Evolutionary conservation across 208 protist genomes (phyloP).

Genomic region (Leptomonas seymouri): DNA sequence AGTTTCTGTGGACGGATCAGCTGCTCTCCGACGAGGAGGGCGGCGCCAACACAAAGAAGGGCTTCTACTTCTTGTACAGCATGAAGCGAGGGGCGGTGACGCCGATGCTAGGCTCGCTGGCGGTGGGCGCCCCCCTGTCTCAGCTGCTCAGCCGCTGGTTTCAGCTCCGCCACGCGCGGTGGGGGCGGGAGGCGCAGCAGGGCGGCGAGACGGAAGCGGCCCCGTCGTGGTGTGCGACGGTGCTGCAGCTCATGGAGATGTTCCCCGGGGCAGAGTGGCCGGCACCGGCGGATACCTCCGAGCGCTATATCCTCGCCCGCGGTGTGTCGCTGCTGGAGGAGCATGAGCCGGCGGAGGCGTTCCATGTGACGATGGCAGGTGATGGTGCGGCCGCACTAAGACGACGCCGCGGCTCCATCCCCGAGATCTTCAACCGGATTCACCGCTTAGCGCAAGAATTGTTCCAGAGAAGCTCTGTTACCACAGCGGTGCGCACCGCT

Average conservation of each 20-base stretch:
- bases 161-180: conserved; percentile 75
- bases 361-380: conserved; percentile 17
- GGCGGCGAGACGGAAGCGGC: conserved; percentile 43
- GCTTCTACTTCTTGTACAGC: conserved; percentile 89
- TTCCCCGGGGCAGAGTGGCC: conserved; percentile 55
- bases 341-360: neutral
- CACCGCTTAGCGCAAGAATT: conserved; percentile 38
- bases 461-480: conserved; percentile 25
- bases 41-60: conserved; percentile 69
- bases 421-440: conserved; percentile 43
- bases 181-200: conserved; percentile 54
- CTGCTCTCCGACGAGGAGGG: conserved; percentile 81
- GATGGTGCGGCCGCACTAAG: conserved; percentile 17
- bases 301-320: conserved; percentile 37
- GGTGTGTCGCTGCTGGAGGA: conserved; percentile 40
- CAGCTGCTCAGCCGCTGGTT: conserved; percentile 72
- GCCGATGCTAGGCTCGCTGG: conserved; percentile 29
- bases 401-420: conserved; percentile 27
- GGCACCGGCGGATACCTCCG: conserved; percentile 22
- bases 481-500: conserved; percentile 22
- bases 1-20: conserved; percentile 68
- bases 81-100: conserved; percentile 40
- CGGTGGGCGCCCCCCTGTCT: conserved; percentile 40
- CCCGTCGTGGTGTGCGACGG: conserved; percentile 57
- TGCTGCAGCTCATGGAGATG: conserved; percentile 64